Evolutionary conservation across 78 protist genomes (phyloP), one percentile per base, ranked within the genome.

Genomic region (Chrysochromulina tobinii): DNA sequence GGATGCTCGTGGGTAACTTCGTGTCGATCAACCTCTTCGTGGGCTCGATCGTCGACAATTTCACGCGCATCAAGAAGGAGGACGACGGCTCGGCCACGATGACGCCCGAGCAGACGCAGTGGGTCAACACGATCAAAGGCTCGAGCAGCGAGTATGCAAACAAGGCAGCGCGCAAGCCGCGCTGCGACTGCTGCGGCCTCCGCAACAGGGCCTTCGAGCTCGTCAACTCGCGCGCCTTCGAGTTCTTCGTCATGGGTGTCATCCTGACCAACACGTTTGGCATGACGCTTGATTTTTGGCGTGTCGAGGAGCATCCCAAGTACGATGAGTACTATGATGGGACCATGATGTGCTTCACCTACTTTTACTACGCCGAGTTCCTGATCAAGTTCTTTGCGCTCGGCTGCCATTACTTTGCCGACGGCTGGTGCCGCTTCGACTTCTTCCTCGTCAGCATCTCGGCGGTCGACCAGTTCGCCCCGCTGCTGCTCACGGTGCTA

Each of bases 81-180:
- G 20, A 15, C 23, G 64, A 6, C 12, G 57, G 15, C 48, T 12
- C 57, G 50, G 64, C 64, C 20, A 75, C 21, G 58, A 38, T 72
- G 57, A 50, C 83, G 18, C 83, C 83, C 55, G 83, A 11, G 57
- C 83, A 75, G 72, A 18, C 17, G n/a, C 83, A 51, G n/a, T 91
- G 93, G 93, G 58, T 91, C 2, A 0, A 0, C 59, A 38, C 53
- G 14, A 51, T 69, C 51, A 38, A 38, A 38, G 38, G 38, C 38
- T 38, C 38, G 38, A 38, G 38, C 38, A 27, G 50, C 61, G 84
- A 90, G 38, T 2, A 5, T n/a, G 55, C 7, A 51, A 53, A 18
- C 7, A 9, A 1, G 77, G 0, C 27, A 50, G 48, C 55, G 53
- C 64, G 64, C 64, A 59, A 59, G 12, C 64, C 64, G 0, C 7